These are phyloP conservation scores for Stentor coeruleus DNA, from an alignment of 73 alveolate genomes.

Conservation along the genomic window DNA sequence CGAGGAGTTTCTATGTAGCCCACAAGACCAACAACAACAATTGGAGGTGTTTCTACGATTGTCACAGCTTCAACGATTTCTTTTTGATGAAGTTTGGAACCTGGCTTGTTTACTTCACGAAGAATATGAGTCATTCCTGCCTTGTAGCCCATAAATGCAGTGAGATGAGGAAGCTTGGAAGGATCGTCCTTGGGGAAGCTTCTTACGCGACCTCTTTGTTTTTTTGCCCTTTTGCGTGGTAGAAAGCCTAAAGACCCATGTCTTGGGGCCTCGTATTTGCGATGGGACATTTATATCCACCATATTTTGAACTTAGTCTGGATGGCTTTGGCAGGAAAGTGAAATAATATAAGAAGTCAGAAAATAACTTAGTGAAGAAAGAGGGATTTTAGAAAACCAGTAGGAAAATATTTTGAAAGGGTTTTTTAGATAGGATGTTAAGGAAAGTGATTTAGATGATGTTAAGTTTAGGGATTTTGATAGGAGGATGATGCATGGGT, in stretches of 20 bases:
- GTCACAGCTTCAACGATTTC: conserved; percentile 99
- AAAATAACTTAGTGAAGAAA: too few relatives aligned
- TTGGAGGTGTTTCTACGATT: conserved; percentile 98
- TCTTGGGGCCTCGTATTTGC: conserved; percentile 99
- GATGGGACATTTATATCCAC: conserved; percentile 88
- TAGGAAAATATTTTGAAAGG: too few relatives aligned
- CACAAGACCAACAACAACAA: conserved; percentile 98
- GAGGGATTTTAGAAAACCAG: too few relatives aligned
- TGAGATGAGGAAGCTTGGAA: conserved; percentile 88
- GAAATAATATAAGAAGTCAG: too few relatives aligned
- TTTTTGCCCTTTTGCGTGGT: conserved; percentile 98
- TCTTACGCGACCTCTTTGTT: conserved; percentile 96
- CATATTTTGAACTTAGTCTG: too few relatives aligned
- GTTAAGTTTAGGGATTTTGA: too few relatives aligned
- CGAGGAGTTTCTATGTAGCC: conserved; percentile 99
- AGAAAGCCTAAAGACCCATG: conserved; percentile 99
- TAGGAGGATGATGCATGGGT: too few relatives aligned
- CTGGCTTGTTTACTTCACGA: conserved; percentile 97
- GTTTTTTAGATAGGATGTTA: too few relatives aligned
- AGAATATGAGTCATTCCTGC: conserved; percentile 99
- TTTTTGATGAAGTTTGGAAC: conserved; percentile 97
- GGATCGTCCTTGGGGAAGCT: conserved; percentile 98
- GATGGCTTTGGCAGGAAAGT: too few relatives aligned
- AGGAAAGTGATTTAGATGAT: too few relatives aligned
- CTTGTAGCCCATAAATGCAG: conserved; percentile 99